phyloP scores from a whole-genome alignment of 352 stramenopile genomes.

The Pythium utonaiense region DNA sequence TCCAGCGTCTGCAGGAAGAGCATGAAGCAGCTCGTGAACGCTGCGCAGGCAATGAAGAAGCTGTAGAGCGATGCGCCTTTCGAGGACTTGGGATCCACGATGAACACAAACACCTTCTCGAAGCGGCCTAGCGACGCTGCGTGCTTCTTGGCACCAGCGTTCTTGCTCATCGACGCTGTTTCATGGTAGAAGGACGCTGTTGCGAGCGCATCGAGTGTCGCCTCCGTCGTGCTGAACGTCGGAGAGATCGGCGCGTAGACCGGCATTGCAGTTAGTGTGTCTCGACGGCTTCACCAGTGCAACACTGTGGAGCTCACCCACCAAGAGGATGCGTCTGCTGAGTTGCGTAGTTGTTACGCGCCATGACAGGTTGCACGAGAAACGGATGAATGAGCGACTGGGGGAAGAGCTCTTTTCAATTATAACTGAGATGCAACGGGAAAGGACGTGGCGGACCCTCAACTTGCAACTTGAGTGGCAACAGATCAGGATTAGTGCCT shows the following conservation, averaged over 20 bases:
- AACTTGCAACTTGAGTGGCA: background rate
- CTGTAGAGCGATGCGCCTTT: constrained; percentile 60
- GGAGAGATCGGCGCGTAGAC: constrained; percentile 58
- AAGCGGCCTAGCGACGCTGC: constrained; percentile 49
- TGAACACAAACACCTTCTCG: constrained; percentile 63
- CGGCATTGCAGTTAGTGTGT: constrained; percentile 35
- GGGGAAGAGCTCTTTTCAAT: too few species aligned
- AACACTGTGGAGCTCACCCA: too few species aligned
- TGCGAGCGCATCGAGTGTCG: constrained; percentile 48
- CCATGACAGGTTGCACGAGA: background rate
- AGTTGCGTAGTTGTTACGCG: background rate
- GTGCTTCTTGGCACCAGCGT: constrained; percentile 21
- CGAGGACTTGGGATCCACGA: constrained; percentile 70
- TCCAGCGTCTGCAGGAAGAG: constrained; percentile 76
- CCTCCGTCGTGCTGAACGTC: constrained; percentile 54
- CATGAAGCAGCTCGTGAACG: constrained; percentile 70
- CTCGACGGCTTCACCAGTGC: background rate
- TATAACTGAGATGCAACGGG: background rate
- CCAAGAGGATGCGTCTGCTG: too few species aligned
- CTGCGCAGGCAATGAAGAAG: constrained; percentile 64
- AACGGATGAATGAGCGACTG: too few species aligned
- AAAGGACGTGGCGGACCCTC: too few species aligned
- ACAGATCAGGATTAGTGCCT: background rate
- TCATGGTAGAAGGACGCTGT: constrained; percentile 53
- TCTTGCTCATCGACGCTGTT: constrained; percentile 29